Evolutionary conservation across 2,329 filamentous ascomycete genomes (phyloP), one percentile per base, ranked within the genome.

Genomic region (Aspergillus sp.): DNA sequence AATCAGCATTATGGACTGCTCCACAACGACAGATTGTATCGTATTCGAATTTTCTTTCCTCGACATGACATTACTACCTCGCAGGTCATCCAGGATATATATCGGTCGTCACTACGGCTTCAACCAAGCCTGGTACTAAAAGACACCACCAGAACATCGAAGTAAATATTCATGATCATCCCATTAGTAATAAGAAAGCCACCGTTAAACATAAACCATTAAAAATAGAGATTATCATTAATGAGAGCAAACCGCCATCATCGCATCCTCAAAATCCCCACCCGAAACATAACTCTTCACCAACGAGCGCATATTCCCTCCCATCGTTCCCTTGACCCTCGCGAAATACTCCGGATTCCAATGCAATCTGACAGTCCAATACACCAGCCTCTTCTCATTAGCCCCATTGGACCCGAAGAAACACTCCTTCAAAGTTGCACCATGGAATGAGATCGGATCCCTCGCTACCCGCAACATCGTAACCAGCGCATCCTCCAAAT

Each of bases 401-500:
- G 30, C 30, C 85, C 82, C 15, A 91, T 83, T 3, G 32, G 32
- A 36, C 95, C 83, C 10, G 91, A 80, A 30, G 91, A 96, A 95
- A 8, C 88, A 81, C 21, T 88, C 88, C 71, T 95, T 90, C 25
- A 96, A 82, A 6, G 90, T 80, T 27, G 83, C 78, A 1, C 91
- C 92, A 64, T 93, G 91, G 67, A 90, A 87, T 81, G 89, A 88
- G 62, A 90, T 89, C 68, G 88, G 89, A 76, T 95, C 90, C 19
- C 84, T 79, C 4, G 88, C 91, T 21, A 87, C 81, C 5, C 82
- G 82, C 21, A 95, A 78, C 73, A 94, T 89, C 72, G 85, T 88
- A n/a, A 91, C 77, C 0, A 96, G 83, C 0, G 90, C 90, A 8
- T 89, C 83, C 72, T 92, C 82, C 90, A 96, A 94, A 72, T 96